Evolutionary conservation across 2,329 filamentous ascomycete genomes (phyloP).

Genomic region (Dothistroma pini): DNA sequence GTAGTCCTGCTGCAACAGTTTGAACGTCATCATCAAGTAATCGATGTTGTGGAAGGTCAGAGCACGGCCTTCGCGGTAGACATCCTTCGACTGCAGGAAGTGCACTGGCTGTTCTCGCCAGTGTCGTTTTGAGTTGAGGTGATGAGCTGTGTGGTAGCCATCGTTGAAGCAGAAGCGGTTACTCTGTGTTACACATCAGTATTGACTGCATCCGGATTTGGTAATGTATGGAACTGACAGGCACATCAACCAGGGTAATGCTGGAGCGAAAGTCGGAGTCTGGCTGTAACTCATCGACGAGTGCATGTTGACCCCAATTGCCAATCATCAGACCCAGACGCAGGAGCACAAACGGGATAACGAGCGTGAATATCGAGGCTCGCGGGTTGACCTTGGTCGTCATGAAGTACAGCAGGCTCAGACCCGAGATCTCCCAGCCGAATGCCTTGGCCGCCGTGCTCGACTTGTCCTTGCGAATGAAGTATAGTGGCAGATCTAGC

Average conservation of each 20-base stretch:
- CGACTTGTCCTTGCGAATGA: conserved; percentile 59
- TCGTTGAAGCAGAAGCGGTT: conserved; percentile 82
- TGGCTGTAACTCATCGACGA: conserved; percentile 71
- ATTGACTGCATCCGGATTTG: conserved; percentile 7
- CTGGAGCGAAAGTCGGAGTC: conserved; percentile 75
- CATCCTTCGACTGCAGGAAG: conserved; percentile 66
- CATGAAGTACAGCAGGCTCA: conserved; percentile 51
- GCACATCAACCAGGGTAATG: conserved; percentile 74
- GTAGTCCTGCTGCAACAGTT: conserved; percentile 68
- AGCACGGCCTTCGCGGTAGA: conserved; percentile 63
- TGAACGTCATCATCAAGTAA: conserved; percentile 70
- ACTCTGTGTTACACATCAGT: conserved; percentile 40
- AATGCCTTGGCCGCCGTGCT: conserved; percentile 53
- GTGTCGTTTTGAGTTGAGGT: conserved; percentile 72
- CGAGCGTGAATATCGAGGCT: conserved; percentile 61
- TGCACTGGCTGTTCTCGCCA: conserved; percentile 76
- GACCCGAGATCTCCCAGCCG: conserved; percentile 60
- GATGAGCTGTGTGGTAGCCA: conserved; percentile 77
- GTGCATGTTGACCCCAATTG: conserved; percentile 81
- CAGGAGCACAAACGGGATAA: conserved; percentile 64
- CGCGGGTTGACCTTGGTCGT: conserved; percentile 48
- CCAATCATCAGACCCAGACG: conserved; percentile 73
- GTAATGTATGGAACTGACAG: conserved; percentile 47
- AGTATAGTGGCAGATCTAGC: conserved; percentile 72
- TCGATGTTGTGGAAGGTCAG: conserved; percentile 79